Evolutionary conservation across 2,329 filamentous ascomycete genomes (phyloP).

Genomic region (Paracoccidioides brasiliensis): DNA sequence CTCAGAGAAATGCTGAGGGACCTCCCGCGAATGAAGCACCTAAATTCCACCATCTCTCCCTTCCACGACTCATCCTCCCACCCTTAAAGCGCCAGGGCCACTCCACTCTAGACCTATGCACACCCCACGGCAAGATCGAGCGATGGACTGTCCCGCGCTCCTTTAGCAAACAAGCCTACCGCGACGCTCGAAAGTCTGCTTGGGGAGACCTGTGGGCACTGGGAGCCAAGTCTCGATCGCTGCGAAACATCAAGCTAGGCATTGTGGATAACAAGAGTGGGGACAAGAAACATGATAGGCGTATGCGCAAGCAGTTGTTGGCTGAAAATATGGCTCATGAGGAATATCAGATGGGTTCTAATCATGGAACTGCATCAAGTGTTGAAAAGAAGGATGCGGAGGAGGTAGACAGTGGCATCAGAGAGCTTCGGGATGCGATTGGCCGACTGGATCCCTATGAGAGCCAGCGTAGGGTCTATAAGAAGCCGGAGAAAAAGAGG

Average conservation of each 20-base stretch:
- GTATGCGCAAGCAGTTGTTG: conserved; percentile 16
- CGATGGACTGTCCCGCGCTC: conserved; percentile 85
- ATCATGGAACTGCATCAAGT: not conserved
- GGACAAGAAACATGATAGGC: conserved; percentile 22
- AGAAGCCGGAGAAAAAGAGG: conserved; percentile 1
- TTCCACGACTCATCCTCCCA: conserved; percentile 65
- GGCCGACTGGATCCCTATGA: not conserved
- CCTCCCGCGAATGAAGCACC: conserved; percentile 10
- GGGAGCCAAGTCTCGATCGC: conserved; percentile 72
- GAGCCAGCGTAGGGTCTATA: not conserved
- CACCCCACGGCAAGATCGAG: conserved; percentile 69
- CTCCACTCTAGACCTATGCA: conserved; percentile 82
- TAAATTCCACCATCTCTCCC: conserved; percentile 45
- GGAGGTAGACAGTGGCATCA: conserved; percentile 1
- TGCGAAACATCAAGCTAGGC: conserved; percentile 49
- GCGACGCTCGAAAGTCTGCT: conserved; percentile 73
- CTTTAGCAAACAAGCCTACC: conserved; percentile 70
- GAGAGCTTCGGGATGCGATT: not conserved
- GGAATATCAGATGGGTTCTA: conserved; percentile 12
- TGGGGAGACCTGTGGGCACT: conserved; percentile 97
- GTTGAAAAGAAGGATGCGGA: conserved; percentile 1
- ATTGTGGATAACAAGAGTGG: conserved; percentile 28
- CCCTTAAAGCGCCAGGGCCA: conserved; percentile 83
- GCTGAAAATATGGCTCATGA: conserved; percentile 13
- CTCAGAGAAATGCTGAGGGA: conserved; percentile 7